Conservation (phyloP, 495 filamentous ascomycete species). For the Penicillium cataractarum region DNA sequence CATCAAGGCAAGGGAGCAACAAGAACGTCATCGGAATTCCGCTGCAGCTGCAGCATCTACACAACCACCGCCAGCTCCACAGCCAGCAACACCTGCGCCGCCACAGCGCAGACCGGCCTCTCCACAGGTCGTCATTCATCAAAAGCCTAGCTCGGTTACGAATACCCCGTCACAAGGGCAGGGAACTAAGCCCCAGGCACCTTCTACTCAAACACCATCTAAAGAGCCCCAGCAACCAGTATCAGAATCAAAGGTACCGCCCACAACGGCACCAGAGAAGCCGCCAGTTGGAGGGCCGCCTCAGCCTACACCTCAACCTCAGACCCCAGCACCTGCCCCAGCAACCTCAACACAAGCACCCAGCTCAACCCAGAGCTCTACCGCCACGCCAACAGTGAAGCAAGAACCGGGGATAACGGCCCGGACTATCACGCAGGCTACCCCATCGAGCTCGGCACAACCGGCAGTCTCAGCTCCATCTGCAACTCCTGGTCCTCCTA, state of each 20-base stretch:
- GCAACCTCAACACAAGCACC: not conserved
- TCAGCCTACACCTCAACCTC: constrained; percentile 23
- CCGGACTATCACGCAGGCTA: constrained; percentile 13
- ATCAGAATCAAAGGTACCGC: constrained; percentile 27
- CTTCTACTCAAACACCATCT: constrained; percentile 24
- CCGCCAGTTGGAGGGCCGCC: constrained; percentile 36
- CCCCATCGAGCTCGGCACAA: constrained; percentile 22
- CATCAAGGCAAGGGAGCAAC: constrained; percentile 51
- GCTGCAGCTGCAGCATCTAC: constrained; percentile 25
- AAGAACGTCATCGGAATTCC: constrained; percentile 36
- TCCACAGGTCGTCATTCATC: constrained; percentile 33
- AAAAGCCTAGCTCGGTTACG: constrained; percentile 30
- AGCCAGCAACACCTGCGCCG: constrained; percentile 25
- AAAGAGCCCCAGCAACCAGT: constrained; percentile 32
- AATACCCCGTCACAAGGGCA: constrained; percentile 33
- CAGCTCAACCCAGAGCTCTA: constrained; percentile 16
- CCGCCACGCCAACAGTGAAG: constrained; percentile 33
- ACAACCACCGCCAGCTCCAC: constrained; percentile 22
- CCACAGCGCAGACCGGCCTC: constrained; percentile 29
- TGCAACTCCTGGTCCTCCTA: constrained; percentile 30
- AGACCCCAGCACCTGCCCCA: constrained; percentile 24
- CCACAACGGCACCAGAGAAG: constrained; percentile 29
- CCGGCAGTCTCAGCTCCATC: constrained; percentile 23
- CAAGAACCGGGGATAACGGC: constrained; percentile 34
- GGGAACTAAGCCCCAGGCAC: constrained; percentile 21